phyloP scores from a whole-genome alignment of 345 rosid species.

The Balakata baccata region DNA sequence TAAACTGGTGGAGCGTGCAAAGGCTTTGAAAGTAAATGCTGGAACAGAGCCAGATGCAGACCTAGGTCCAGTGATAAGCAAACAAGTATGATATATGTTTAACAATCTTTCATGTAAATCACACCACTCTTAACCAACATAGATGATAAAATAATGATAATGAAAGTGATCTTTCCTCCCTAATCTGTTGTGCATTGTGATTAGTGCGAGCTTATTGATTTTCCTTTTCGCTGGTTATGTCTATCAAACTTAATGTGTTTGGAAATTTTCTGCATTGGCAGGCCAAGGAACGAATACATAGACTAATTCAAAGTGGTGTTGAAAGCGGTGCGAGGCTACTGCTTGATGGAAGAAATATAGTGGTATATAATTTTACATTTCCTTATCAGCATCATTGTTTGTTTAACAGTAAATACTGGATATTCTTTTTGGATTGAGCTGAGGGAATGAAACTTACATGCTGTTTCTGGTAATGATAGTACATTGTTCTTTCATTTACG shows the following conservation, averaged over 20 bases:
- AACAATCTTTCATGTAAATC: neutral
- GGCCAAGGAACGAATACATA: conserved; percentile 89
- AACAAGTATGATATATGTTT: conserved; percentile 48
- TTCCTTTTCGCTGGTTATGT: neutral
- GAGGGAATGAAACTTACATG: neutral
- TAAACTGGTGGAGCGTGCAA: conserved; percentile 68
- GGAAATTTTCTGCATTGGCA: conserved; percentile 30
- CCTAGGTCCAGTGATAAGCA: conserved; percentile 94
- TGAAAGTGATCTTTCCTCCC: neutral
- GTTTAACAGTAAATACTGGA: neutral
- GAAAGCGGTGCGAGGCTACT: conserved; percentile 76
- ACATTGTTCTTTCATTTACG: neutral
- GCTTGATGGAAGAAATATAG: conserved; percentile 83
- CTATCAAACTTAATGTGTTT: neutral
- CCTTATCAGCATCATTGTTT: neutral
- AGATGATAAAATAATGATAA: neutral
- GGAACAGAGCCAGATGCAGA: conserved; percentile 86
- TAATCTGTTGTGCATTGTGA: neutral
- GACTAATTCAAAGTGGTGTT: conserved; percentile 77
- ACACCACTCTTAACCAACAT: neutral
- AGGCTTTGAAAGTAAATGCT: conserved; percentile 78
- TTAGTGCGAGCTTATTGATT: neutral
- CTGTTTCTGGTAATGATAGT: neutral
- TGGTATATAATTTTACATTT: conserved; percentile 40
- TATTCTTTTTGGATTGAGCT: neutral